Conservation (phyloP, 1,284 basidiomycete species). For the Kalmanozyma brasiliensis region DNA sequence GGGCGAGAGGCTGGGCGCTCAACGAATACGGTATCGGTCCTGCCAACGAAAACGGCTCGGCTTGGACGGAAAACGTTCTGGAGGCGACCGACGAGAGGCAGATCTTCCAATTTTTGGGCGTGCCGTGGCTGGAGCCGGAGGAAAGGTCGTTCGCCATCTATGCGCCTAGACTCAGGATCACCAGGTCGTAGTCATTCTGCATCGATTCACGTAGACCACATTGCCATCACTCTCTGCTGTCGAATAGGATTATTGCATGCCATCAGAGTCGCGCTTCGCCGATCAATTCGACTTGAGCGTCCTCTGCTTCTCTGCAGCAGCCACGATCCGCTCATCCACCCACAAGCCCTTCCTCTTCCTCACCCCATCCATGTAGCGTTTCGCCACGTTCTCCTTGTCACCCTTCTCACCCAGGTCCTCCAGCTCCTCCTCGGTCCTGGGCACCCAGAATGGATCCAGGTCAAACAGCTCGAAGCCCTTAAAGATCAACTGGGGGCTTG, state of each 20-base stretch:
- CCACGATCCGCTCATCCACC: slow-evolving; percentile 59
- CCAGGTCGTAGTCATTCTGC: not conserved
- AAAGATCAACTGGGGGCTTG: slow-evolving; percentile 95
- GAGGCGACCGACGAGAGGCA: slow-evolving; percentile 32
- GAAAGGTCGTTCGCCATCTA: slow-evolving; percentile 23
- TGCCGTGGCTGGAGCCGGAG: slow-evolving; percentile 29
- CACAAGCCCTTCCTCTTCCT: slow-evolving; percentile 70
- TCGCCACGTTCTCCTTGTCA: slow-evolving; percentile 92
- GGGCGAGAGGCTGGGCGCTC: slow-evolving; percentile 22
- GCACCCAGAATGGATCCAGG: slow-evolving; percentile 96
- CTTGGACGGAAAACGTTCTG: slow-evolving; percentile 29
- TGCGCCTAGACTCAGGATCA: slow-evolving; percentile 12
- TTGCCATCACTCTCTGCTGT: not conserved
- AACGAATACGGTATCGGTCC: slow-evolving; percentile 43
- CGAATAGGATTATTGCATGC: not conserved
- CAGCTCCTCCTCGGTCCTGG: slow-evolving; percentile 94
- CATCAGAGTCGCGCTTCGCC: not conserved
- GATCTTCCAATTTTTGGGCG: slow-evolving; percentile 27
- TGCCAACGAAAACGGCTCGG: slow-evolving; percentile 30
- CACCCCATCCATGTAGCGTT: slow-evolving; percentile 90
- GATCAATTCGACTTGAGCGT: slow-evolving; percentile 64
- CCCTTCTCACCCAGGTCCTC: slow-evolving; percentile 97
- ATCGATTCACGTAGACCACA: not conserved
- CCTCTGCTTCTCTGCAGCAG: slow-evolving; percentile 66
- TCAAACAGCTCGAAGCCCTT: slow-evolving; percentile 74